Evolutionary conservation across 225 moss, liverwort and hornwort species (phyloP), one percentile per base, ranked within the genome.

Genomic region (Asterella californica): DNA sequence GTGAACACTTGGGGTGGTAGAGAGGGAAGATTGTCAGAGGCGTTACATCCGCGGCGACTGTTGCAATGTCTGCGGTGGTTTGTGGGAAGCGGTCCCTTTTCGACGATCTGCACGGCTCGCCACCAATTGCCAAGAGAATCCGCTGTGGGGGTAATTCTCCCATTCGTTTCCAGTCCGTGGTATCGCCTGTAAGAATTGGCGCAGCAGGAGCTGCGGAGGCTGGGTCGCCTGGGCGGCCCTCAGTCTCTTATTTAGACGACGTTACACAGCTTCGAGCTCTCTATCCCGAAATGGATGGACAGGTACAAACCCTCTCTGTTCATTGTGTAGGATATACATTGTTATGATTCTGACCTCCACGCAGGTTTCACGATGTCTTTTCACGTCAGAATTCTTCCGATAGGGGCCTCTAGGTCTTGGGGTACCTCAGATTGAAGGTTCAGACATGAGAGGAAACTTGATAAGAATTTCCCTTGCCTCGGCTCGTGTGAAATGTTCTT

Each of bases 61-160:
- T 88, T 94, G 96, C 96, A 90, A 97, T 97, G 94, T 97, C 93
- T 97, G 94, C 96, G 90, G 92, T 89, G 84, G 94, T 97, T 89
- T 97, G 94, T 85, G 93, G 96, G 80, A 97, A 97, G 96, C 94
- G 96, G 93, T 93, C 93, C 89, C 90, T 94, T 75, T 97, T 97
- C 78, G 96, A 97, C 80, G 96, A 97, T 91, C 85, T 94, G 87
- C 91, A 94, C 84, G 87, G 91, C 78, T 97, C 94, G 49, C 94
- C 96, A 76, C 94, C 94, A n/a, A 85, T 90, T 83, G 85, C 93
- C 25, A 97, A 97, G 90, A 90, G 96, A 79, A 83, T 97, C 85
- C 91, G 93, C 78, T 93, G 90, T 36, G 85, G 91, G 78, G 93
- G 91, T 61, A 92, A 84, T 86, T 94, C 93, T 48, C 90, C 96